Conservation (phyloP, 495 filamentous ascomycete genomes). For the Aspergillus nidulans region DNA sequence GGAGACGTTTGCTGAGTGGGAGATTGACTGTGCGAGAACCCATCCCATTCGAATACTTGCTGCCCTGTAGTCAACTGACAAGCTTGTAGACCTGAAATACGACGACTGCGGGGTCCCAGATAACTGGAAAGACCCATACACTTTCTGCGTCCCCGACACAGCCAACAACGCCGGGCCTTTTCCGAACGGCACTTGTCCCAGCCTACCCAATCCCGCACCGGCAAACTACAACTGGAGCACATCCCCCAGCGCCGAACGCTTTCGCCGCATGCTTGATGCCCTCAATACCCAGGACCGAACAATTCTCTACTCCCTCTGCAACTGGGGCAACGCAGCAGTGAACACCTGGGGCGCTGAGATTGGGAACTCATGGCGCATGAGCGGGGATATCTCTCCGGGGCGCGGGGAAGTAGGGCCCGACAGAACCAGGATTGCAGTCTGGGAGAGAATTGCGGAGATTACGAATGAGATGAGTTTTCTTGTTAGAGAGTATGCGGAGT, state of each 20-base stretch:
- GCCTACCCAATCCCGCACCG: slow-evolving; percentile 34
- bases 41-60: neutral
- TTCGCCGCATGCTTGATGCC: slow-evolving; percentile 57
- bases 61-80: too few relatives aligned
- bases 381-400: slow-evolving; percentile 44
- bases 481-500: slow-evolving; percentile 39
- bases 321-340: slow-evolving; percentile 56
- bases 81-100: slow-evolving; percentile 56
- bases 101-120: slow-evolving; percentile 60
- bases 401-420: slow-evolving; percentile 13
- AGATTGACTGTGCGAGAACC: slow-evolving; percentile 51
- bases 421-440: slow-evolving; percentile 20
- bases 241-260: slow-evolving; percentile 50
- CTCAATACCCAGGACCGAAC: slow-evolving; percentile 45
- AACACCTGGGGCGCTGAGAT: slow-evolving; percentile 48
- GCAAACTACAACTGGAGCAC: slow-evolving; percentile 48
- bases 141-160: slow-evolving; percentile 32
- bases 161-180: slow-evolving; percentile 10
- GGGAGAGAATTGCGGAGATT: slow-evolving; percentile 38
- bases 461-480: slow-evolving; percentile 44
- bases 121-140: slow-evolving; percentile 41
- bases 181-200: slow-evolving; percentile 42
- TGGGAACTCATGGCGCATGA: slow-evolving; percentile 53
- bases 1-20: slow-evolving; percentile 58
- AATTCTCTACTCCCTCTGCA: slow-evolving; percentile 64